phyloP scores from a whole-genome alignment of 202 grass and related monocot genomes.

The Alloteropsis angusta region DNA sequence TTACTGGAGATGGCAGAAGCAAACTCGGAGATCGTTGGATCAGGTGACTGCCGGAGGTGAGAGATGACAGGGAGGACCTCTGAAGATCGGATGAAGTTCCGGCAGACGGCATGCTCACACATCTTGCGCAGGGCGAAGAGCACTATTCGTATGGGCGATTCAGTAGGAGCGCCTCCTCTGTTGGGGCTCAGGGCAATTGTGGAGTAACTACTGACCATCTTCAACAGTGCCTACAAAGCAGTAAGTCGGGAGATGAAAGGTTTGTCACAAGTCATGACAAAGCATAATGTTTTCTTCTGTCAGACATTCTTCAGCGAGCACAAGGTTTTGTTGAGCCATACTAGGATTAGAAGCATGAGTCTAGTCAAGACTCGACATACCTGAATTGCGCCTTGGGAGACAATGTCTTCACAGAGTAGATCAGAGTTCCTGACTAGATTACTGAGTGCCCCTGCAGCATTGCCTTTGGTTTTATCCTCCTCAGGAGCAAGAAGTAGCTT shows the following conservation, averaged over 20 bases:
- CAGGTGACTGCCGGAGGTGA: constrained; percentile 62
- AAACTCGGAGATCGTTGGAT: constrained; percentile 48
- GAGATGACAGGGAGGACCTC: constrained; percentile 54
- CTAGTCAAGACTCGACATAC: constrained; percentile 24
- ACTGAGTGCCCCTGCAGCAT: constrained; percentile 85
- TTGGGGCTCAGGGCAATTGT: constrained; percentile 62
- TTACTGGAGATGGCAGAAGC: constrained; percentile 47
- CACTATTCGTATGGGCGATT: constrained; percentile 75
- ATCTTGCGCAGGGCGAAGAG: constrained; percentile 90
- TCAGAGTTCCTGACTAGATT: constrained; percentile 75
- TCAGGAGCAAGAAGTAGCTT: constrained; percentile 62
- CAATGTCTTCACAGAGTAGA: constrained; percentile 50
- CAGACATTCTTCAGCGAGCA: not conserved
- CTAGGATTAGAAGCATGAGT: not conserved
- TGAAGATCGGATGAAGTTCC: constrained; percentile 60
- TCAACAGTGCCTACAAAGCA: constrained; percentile 58
- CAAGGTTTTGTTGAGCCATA: not conserved
- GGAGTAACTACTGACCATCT: constrained; percentile 63
- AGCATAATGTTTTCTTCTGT: not conserved
- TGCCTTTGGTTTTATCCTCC: constrained; percentile 95
- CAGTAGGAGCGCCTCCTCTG: constrained; percentile 49
- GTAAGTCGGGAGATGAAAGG: not conserved
- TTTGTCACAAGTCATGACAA: not conserved
- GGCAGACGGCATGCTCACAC: constrained; percentile 65
- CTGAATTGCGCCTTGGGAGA: constrained; percentile 73